Percentiles rank a stretch among this genome's conserved stretches.
Evolutionary conservation across 371 early-diverging fungal genomes (phyloP).

Genomic region (Mucor mucedo): DNA sequence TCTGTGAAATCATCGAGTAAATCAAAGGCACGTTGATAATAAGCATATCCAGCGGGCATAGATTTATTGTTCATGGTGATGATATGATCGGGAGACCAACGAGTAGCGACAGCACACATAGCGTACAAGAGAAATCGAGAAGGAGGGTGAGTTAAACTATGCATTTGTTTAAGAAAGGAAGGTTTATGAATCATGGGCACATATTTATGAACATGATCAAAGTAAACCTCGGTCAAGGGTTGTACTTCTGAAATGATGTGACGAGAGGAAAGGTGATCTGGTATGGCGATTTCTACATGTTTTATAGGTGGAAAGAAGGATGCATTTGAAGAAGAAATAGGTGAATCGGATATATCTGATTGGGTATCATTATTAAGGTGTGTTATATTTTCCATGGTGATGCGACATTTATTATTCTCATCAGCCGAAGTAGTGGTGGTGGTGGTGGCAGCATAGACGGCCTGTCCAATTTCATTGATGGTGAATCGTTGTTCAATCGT

Average conservation of each 20-base stretch:
- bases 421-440: no score
- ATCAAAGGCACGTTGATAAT: constrained; percentile 47
- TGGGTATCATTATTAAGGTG: constrained; percentile 22
- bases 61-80: constrained; percentile 1
- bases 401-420: constrained; percentile 14
- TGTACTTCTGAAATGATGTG: constrained; percentile 18
- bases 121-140: constrained; percentile 60
- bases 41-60: constrained; percentile 39
- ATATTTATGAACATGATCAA: constrained; percentile 63
- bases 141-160: constrained; percentile 46
- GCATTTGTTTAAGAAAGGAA: constrained; percentile 54
- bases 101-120: constrained; percentile 64
- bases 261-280: constrained; percentile 23
- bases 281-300: constrained; percentile 13
- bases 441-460: constrained; percentile 27
- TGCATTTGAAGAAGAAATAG: constrained; percentile 20
- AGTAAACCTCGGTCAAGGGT: constrained; percentile 47
- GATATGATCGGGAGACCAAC: constrained; percentile 38
- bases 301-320: not conserved
- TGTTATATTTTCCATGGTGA: not conserved
- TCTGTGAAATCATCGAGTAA: constrained; percentile 73
- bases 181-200: constrained; percentile 65
- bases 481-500: constrained; percentile 24
- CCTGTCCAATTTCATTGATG: constrained; percentile 53
- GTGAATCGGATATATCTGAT: constrained; percentile 29